These are phyloP conservation scores for Hanseniaspora singularis DNA, from an alignment of 805 yeast species.

Conservation along the genomic window DNA sequence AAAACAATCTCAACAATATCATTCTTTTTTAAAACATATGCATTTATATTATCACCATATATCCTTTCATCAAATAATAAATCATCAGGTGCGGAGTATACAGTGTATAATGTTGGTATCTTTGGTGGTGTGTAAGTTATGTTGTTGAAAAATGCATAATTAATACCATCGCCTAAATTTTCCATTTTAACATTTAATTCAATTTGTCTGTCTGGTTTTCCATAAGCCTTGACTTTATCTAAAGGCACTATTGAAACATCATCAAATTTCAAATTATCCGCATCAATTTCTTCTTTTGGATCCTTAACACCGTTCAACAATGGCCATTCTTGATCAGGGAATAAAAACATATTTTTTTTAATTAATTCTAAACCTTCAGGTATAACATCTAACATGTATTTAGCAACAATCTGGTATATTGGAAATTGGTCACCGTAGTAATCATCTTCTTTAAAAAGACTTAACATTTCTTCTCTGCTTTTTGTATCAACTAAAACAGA, in stretches of 20 bases:
- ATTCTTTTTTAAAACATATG: conserved; percentile 45
- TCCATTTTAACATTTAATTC: conserved; percentile 52
- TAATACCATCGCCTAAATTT: conserved; percentile 60
- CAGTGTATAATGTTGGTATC: conserved; percentile 59
- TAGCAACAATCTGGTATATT: conserved; percentile 50
- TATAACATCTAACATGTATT: conserved; percentile 55
- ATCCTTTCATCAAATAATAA: conserved; percentile 45
- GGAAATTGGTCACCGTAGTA: conserved; percentile 30
- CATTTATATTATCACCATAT: conserved; percentile 61
- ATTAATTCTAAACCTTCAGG: conserved; percentile 47
- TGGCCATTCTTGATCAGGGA: conserved; percentile 27
- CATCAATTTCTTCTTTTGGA: conserved; percentile 22
- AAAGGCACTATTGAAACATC: conserved; percentile 32
- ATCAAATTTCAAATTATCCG: conserved; percentile 22
- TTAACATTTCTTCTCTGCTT: conserved; percentile 26
- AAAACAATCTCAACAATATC: conserved; percentile 65
- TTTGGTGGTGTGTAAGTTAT: conserved; percentile 53
- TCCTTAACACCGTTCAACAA: conserved; percentile 16
- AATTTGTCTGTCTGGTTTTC: conserved; percentile 51
- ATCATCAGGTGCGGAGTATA: conserved; percentile 46
- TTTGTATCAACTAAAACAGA: conserved; percentile 53
- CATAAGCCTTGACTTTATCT: conserved; percentile 38
- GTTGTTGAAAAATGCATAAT: conserved; percentile 65
- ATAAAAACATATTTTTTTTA: conserved; percentile 45
- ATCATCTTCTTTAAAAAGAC: conserved; percentile 27